Base-by-base conservation (phyloP, 1,139 yeast genomes). In the Hyphopichia burtonii region DNA sequence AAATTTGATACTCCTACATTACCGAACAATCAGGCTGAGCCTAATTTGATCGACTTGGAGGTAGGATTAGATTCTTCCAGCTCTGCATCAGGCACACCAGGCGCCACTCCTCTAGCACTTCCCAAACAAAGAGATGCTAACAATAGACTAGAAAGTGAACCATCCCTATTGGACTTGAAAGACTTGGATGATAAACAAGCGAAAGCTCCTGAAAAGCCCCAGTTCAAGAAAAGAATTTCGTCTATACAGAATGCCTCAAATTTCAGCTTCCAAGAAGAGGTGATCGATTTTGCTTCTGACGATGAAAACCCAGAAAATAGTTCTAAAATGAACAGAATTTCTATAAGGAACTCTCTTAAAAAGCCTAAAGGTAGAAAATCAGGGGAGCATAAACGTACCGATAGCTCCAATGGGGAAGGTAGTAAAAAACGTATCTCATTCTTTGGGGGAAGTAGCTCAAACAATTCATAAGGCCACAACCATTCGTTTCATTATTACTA, bases 241-340 rank as follows among this genome's bases (percentile, higher is more conserved):
- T 60, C 67, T 2, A 51, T 55, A 14, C 70, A 63, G 34, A 60
- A 58, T 25, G 73, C 71, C 1, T 52, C 66, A 1, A 63, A 57
- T 38, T 52, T 71, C 37, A 63, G 58, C 37, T 64, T 72, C 34
- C 68, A 68, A 49, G 77, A 74, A 50, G 76, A 74, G 46, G 74
- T 72, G 7, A 66, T 74, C 38, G 78, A 74, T 48, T 74, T 71
- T 61, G 78, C 74, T 1, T 69, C 76, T 4, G 78, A 74, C 50
- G 78, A 74, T 49, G 78, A 74, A 45, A 66, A 66, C 43, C 71
- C 73, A 1, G 68, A 59, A 6, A 61, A 67, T 44, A 61, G 61
- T 16, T 66, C 74, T 1, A 55, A 58, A 33, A 68, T 74, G 77
- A 73, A 58, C 50, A 54, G 78, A 31, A 51, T 74, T 30, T 63